Evolutionary conservation across 495 filamentous ascomycete species (phyloP), one percentile per base, ranked within the genome.

Genomic region (Aspergillus funiculosus): DNA sequence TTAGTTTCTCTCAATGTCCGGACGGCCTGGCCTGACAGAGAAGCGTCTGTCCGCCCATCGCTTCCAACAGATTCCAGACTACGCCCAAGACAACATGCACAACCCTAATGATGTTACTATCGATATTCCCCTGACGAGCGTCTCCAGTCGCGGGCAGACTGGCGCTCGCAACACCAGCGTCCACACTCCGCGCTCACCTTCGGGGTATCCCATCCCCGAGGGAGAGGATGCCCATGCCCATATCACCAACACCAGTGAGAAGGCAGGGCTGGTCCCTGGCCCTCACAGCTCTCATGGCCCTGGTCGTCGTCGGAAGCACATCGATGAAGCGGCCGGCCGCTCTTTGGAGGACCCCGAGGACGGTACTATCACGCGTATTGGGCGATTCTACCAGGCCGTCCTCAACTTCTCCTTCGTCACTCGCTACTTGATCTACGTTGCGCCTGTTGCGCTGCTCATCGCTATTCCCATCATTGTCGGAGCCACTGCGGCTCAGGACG

Each of bases 361-460:
- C 44, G 78, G 79, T 5, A 77, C 75, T 4, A 59, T 96, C 52
- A 96, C 81, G 45, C 73, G 73, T 36, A 85, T 98, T 81, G 92
- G 92, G n/a, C 80, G 69, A 47, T 63, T 98, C 47, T 98, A 96
- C 63, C 75, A 83, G 57, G 88, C 81, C 58, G 78, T 98, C 39
- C 63, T 92, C 53, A 79, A 86, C 58, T 94, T 88, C 65, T 91
- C 86, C 11, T 78, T 91, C 56, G 59, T 94, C 53, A 94, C 85
- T 39, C 79, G 90, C 20, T 98, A 97, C 57, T 71, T 95, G 34
- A 73, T 98, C 39, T 96, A 95, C 60, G 80, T 97, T 43, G 60
- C 86, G 13, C 92, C 92, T 1, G 60, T 97, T 22, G 86, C 79
- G 22, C 10, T 83, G 2, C 59, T 86, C 18, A 78, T 98, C 47